Evolutionary conservation across 2,329 filamentous ascomycete genomes (phyloP).

Genomic region (Aspergillus fijiensis): DNA sequence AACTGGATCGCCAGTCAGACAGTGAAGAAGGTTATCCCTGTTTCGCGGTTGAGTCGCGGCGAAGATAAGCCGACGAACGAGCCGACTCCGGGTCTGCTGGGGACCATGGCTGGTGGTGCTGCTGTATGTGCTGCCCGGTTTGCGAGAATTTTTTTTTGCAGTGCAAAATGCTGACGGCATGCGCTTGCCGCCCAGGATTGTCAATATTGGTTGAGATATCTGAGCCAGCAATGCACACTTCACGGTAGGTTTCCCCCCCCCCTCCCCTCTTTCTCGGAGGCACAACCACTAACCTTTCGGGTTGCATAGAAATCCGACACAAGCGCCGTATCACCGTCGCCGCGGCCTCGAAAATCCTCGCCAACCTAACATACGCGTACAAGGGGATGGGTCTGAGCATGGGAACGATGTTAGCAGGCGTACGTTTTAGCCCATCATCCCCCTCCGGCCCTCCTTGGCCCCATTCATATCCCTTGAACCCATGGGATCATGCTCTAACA

Average conservation of each 20-base stretch:
- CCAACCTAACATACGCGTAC: slow-evolving; percentile 97
- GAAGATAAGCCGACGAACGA: slow-evolving; percentile 37
- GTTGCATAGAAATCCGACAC: slow-evolving; percentile 75
- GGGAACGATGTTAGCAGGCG: slow-evolving; percentile 99
- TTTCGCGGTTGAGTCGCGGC: slow-evolving; percentile 41
- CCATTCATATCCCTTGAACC: background rate
- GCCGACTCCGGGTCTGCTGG: slow-evolving; percentile 62
- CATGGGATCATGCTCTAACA: background rate
- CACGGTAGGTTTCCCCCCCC: slow-evolving; percentile 57
- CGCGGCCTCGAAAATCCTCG: slow-evolving; percentile 95
- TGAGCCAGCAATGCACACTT: slow-evolving; percentile 98
- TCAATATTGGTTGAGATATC: slow-evolving; percentile 99
- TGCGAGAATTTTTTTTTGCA: too few relatives aligned
- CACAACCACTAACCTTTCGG: background rate
- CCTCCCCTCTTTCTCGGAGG: too few relatives aligned
- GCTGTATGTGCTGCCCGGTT: slow-evolving; percentile 55
- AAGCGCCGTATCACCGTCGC: slow-evolving; percentile 98
- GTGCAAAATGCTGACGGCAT: slow-evolving; percentile 11
- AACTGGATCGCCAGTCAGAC: slow-evolving; percentile 99
- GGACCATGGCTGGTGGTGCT: slow-evolving; percentile 97
- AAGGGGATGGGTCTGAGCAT: slow-evolving; percentile 98
- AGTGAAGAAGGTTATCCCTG: slow-evolving; percentile 93
- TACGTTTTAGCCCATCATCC: slow-evolving; percentile 53
- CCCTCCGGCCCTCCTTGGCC: slow-evolving; percentile 38
- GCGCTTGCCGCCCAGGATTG: slow-evolving; percentile 65